Percentiles rank a stretch among this genome's conserved stretches.
Conservation (phyloP, 352 stramenopile species). For the Phytophthora syringae region DNA sequence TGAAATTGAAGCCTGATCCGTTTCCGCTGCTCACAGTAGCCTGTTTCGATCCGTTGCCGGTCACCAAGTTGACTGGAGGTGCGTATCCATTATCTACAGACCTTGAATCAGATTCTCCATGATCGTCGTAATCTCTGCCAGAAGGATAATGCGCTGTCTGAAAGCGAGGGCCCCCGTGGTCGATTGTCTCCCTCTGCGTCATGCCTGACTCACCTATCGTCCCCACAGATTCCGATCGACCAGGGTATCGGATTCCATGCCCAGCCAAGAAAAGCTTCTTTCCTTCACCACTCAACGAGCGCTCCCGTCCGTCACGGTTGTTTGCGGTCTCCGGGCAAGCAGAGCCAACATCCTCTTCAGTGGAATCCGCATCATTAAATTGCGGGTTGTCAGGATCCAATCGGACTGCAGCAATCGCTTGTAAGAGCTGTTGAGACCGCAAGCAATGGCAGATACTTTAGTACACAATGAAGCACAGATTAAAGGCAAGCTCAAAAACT, state of each 20-base stretch:
- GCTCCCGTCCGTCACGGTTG: constrained; percentile 67
- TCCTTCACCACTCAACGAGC: constrained; percentile 85
- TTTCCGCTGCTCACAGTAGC: constrained; percentile 23
- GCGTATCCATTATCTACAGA: constrained; percentile 62
- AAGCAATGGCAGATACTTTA: neutral
- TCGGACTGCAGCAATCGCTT: constrained; percentile 81
- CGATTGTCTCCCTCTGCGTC: constrained; percentile 34
- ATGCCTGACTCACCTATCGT: constrained; percentile 38
- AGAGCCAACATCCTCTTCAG: constrained; percentile 57
- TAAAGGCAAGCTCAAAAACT: neutral
- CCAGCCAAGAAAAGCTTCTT: constrained; percentile 80
- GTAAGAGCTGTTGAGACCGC: constrained; percentile 50
- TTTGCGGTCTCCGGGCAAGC: constrained; percentile 72
- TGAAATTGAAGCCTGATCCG: constrained; percentile 42
- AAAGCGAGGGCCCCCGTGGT: constrained; percentile 39
- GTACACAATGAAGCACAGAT: neutral
- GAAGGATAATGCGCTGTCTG: constrained; percentile 56
- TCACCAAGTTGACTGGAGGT: constrained; percentile 32
- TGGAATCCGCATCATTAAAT: constrained; percentile 66
- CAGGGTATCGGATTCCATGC: constrained; percentile 41
- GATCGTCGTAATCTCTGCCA: constrained; percentile 60
- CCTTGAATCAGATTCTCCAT: constrained; percentile 53
- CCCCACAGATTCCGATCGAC: constrained; percentile 36
- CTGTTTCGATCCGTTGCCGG: constrained; percentile 36
- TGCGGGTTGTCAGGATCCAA: constrained; percentile 83